phyloP scores from a whole-genome alignment of 768 basidiomycete species.

The Tylopilus subfusipes region DNA sequence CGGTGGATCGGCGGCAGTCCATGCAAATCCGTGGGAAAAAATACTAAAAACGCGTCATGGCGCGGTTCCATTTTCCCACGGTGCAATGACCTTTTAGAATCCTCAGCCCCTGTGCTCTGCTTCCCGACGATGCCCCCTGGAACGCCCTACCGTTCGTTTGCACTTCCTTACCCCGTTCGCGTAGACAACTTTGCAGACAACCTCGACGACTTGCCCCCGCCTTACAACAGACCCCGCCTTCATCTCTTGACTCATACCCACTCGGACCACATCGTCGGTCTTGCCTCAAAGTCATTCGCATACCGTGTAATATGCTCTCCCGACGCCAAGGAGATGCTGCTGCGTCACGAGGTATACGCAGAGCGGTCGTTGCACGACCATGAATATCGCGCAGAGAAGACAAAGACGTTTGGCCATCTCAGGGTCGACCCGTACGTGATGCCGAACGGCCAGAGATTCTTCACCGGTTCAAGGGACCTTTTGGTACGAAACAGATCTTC shows the following conservation, averaged over 20 bases:
- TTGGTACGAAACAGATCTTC: conserved; percentile 8
- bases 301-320: conserved; percentile 71
- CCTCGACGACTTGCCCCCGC: conserved; percentile 32
- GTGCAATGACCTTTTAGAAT: background rate
- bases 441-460: conserved; percentile 46
- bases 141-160: conserved; percentile 73
- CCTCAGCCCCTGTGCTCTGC: conserved; percentile 16
- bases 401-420: conserved; percentile 63
- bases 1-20: too few relatives aligned
- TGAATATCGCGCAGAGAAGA: conserved; percentile 28
- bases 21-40: too few relatives aligned
- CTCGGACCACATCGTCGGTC: conserved; percentile 79
- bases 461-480: conserved; percentile 60
- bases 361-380: conserved; percentile 59
- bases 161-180: conserved; percentile 77
- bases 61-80: background rate
- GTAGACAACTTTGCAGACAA: conserved; percentile 75
- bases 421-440: conserved; percentile 49
- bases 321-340: conserved; percentile 84
- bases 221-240: conserved; percentile 40
- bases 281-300: conserved; percentile 71
- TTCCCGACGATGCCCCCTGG: conserved; percentile 59
- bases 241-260: conserved; percentile 90
- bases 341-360: conserved; percentile 67
- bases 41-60: too few relatives aligned